Evolutionary conservation across 208 protist genomes (phyloP), one percentile per base, ranked within the genome.

Genomic region (Trypanosoma mega): DNA sequence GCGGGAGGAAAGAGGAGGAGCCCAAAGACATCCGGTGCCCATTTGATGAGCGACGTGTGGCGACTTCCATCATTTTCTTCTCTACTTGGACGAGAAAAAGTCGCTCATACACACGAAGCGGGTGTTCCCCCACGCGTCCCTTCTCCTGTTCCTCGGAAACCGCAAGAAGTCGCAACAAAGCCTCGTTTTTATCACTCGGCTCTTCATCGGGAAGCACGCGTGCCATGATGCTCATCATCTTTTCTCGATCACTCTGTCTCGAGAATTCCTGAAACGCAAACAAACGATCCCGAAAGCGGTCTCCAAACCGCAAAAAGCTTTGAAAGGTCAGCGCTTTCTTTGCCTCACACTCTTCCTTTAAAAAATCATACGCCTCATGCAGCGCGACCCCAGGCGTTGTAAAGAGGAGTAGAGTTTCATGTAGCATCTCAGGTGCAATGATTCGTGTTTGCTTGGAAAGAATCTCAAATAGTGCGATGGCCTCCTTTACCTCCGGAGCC

Each of bases 41-140:
- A n/a, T n/a, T n/a, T n/a, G n/a, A n/a, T n/a, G n/a, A n/a, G n/a
- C n/a, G n/a, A n/a, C n/a, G n/a, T n/a, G n/a, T n/a, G n/a, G n/a
- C n/a, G n/a, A n/a, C n/a, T n/a, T n/a, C n/a, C n/a, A n/a, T n/a
- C 5, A 26, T 29, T 37, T 30, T 50, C 21, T 62, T 30, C 23
- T 50, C 3, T 23, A 14, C 27, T 26, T 80, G 63, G 2, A 73
- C 63, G 0, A 93, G 60, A 52, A 90, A 93, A 14, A 73, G 26
- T n/a, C 77, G 51, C 58, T 90, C 86, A 62, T 90, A 90, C n/a
- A 86, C 47, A 46, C 82, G 74, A 36, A 90, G 63, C 0, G 67
- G 68, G 0, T 63, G 33, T 2, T 60, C 34, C 31, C 44, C 50
- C 23, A 39, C 18, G 2, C 39, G 23, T n/a, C 54, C 26, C 37